Evolutionary conservation across 306 rosid species (phyloP), one percentile per base, ranked within the genome.

Genomic region (Fragaria nilgerrensis): DNA sequence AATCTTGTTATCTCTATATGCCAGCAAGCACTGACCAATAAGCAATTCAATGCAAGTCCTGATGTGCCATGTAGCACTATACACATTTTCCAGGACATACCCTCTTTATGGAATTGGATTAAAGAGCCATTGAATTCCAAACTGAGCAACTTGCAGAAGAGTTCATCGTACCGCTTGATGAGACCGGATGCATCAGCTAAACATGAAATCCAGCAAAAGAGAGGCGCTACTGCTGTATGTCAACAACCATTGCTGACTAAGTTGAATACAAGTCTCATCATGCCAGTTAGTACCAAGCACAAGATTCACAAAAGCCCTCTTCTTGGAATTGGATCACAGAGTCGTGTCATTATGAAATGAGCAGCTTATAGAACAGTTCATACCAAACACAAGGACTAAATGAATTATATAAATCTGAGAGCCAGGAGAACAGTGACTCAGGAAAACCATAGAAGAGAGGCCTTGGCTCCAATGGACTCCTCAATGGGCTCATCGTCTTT

Each of bases 91-190:
- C 78, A 75, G 61, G 90, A 81, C 61, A 79, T 68, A 67, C 83
- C 84, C 49, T 80, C 76, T 72, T 74, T 80, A 12, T 77, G 79
- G 83, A 78, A 72, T 84, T 82, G 68, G 88, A 63, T 49, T 65
- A 89, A 66, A 66, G 93, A 84, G 75, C 72, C 88, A 12, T 89
- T 84, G 67, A 77, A 92, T 73, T 91, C 92, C 14, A 96, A 88
- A 82, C 71, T 81, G 85, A 86, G 92, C 85, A 90, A 90, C 88
- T 79, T 87, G 67, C 78, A 83, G 27, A 82, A 82, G 77, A 86
- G 82, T 58, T 22, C 64, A 58, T 58, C 13, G 2, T 12, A 58
- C 25, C 2, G 7, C 64, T 58, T 58, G 64, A 58, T 11, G 0
- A 34, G 16, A 58, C 64, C 4, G 3, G 27, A 58, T 15, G 7